Base-by-base conservation (phyloP, 208 protist genomes). In the Crithidia thermophila region DNA sequence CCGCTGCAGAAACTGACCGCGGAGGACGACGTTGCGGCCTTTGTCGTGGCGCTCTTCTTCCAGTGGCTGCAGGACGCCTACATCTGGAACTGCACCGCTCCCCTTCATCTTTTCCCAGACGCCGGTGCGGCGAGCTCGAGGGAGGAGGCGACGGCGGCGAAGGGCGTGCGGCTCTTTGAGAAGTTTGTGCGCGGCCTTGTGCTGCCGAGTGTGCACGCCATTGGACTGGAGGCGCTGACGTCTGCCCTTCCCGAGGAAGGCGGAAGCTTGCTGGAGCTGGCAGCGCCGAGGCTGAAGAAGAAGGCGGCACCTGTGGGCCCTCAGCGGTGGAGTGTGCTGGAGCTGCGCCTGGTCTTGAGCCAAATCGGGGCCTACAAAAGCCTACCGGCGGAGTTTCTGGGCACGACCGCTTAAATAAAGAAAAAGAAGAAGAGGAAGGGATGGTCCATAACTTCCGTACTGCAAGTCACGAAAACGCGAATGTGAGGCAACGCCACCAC, bases 1-100 rank as follows among this genome's bases (percentile, higher is more conserved):
- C 72, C 63, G 21, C 50, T 85, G 30, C 59, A 71, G 57, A 65
- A 64, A 8, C 14, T 91, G 28, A 61, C 47, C 7, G 21, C 55
- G 3, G 68, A 62, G 50, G 79, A 78, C 23, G 80, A 88, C 36
- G 72, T 88, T 11, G 39, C 59, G 9, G 20, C 50, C 5, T 80
- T 91, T 74, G 20, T 77, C 4, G 72, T 79, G 0, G 76, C 78
- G 34, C 42, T 88, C 30, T 91, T 91, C 51, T 88, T 81, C 51
- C 72, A 80, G 34, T 91, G 85, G 85, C 62, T 91, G 28, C 66
- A 77, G 27, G 85, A 91, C 65, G 73, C 72, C 34, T 85, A 88
- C 62, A 34, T 73, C 3, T 91, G 85, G 85, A 58, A 77, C 21
- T 91, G 82, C 60, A 60, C 68, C 4, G 61, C 66, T 5, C 82